These are phyloP conservation scores for Haplographium delicatum DNA, from an alignment of 495 filamentous ascomycete genomes.

Conservation along the genomic window DNA sequence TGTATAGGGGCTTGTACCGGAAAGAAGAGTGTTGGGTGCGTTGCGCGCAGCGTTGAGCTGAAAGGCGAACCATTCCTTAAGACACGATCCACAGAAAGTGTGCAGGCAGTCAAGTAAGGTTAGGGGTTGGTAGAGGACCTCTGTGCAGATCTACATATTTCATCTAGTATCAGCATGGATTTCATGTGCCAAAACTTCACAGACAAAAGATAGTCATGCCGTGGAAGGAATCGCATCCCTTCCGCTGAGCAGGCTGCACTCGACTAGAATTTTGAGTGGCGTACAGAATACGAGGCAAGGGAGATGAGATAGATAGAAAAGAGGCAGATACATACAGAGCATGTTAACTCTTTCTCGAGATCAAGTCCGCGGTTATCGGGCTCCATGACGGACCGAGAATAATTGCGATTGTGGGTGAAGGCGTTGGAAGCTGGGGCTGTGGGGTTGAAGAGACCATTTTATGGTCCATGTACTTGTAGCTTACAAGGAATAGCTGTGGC, in stretches of 20 bases:
- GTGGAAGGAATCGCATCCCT: too few species aligned
- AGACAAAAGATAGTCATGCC: too few species aligned
- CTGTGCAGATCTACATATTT: slow-evolving; percentile 89
- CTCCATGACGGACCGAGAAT: slow-evolving; percentile 9
- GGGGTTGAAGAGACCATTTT: background rate
- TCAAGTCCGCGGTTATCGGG: slow-evolving; percentile 41
- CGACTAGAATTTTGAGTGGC: too few species aligned
- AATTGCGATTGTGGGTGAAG: too few species aligned
- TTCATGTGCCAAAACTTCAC: too few species aligned
- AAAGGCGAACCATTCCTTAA: slow-evolving; percentile 89
- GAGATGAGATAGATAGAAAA: slow-evolving; percentile 9
- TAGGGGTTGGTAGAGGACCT: slow-evolving; percentile 90
- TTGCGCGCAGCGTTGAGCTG: slow-evolving; percentile 44
- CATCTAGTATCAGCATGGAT: too few species aligned
- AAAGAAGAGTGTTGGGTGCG: slow-evolving; percentile 24
- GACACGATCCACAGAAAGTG: slow-evolving; percentile 90
- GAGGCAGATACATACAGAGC: slow-evolving; percentile 61
- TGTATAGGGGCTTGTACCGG: slow-evolving; percentile 57
- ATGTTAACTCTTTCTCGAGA: slow-evolving; percentile 85
- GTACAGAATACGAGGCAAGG: too few species aligned
- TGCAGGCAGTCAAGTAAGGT: slow-evolving; percentile 96
- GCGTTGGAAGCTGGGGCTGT: background rate
- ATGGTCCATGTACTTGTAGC: too few species aligned
- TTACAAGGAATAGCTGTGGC: slow-evolving; percentile 17
- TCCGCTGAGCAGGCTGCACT: too few species aligned